Base-by-base conservation (phyloP, 371 early-diverging fungal genomes). In the Rhizopus arrhizus region DNA sequence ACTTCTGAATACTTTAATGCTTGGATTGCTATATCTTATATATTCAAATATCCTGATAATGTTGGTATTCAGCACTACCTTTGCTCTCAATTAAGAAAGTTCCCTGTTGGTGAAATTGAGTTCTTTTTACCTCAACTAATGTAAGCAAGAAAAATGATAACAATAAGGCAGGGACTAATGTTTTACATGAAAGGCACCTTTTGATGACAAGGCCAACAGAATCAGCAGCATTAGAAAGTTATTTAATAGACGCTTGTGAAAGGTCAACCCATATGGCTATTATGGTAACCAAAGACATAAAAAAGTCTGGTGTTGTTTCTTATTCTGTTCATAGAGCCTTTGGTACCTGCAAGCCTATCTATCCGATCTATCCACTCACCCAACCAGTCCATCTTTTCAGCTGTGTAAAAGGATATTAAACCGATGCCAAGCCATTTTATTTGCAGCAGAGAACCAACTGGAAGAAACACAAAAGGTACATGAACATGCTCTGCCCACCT, bases 21-120 rank as follows among this genome's bases (percentile, higher is more conserved):
- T 36, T 91, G 95, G 84, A 83, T 95, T 60, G 96, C 95, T 13
- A 77, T 97, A 15, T 87, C 86, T 32, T 99, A 97, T 73, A 79
- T 99, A 31, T 88, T 89, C 67, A 80, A 85, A 59, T 92, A 97
- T 73, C 87, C 90, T 6, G 85, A 91, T 52, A 83, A 81, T 28
- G 78, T 89, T 28, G 97, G 95, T 10, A 93, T 97, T 36, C 97
- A 98, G 54, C 88, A 95, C 62, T 96, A 96, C 64, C 80, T 99
- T 50, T 96, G 97, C 81, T 83, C 90, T 40, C 86, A 86, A 61
- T 80, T 98, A 59, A 85, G 83, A 59, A 80, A 84, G 70, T 93
- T 91, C 51, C 89, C 90, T 13, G 72, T 81, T 33, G 78, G 77
- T 28, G 91, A 94, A 57, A 81, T 93, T 38, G 86, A 89, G 68